Evolutionary conservation across 2,329 filamentous ascomycete genomes (phyloP).

Genomic region (Fusarium cicatricum): DNA sequence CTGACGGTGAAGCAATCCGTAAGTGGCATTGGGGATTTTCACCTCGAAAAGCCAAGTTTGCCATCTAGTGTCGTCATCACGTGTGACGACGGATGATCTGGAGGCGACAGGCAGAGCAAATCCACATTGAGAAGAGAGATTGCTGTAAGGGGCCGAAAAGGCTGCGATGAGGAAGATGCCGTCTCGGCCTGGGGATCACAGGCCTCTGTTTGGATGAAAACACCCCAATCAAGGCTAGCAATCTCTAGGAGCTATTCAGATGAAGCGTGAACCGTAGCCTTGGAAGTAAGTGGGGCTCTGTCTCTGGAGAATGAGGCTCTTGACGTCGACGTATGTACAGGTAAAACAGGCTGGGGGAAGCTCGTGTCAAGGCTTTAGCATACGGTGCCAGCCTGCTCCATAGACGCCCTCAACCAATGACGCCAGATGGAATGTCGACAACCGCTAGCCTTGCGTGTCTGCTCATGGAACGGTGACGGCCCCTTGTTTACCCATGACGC

Average conservation of each 20-base stretch:
- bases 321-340: slow-evolving; percentile 7
- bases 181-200: slow-evolving; percentile 15
- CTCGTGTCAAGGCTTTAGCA: no score
- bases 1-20: slow-evolving; percentile 2
- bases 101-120: slow-evolving; percentile 8
- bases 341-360: neutral
- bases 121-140: slow-evolving; percentile 9
- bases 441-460: slow-evolving; percentile 27
- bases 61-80: slow-evolving; percentile 36
- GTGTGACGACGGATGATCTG: slow-evolving; percentile 29
- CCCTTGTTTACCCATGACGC: slow-evolving; percentile 25
- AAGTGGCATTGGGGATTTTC: slow-evolving; percentile 28
- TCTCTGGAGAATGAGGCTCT: slow-evolving; percentile 22
- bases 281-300: slow-evolving; percentile 11
- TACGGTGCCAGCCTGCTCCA: neutral
- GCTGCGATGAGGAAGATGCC: slow-evolving; percentile 21
- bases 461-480: neutral
- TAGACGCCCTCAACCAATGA: slow-evolving; percentile 21
- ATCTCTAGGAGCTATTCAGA: neutral
- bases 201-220: slow-evolving; percentile 29
- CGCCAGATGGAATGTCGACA: slow-evolving; percentile 29
- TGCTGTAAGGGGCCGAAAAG: slow-evolving; percentile 16
- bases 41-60: slow-evolving; percentile 17
- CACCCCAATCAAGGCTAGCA: neutral
- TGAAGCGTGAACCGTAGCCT: neutral